These are phyloP conservation scores for Crithidia expoeki DNA, from an alignment of 208 protist genomes.

Conservation along the genomic window DNA sequence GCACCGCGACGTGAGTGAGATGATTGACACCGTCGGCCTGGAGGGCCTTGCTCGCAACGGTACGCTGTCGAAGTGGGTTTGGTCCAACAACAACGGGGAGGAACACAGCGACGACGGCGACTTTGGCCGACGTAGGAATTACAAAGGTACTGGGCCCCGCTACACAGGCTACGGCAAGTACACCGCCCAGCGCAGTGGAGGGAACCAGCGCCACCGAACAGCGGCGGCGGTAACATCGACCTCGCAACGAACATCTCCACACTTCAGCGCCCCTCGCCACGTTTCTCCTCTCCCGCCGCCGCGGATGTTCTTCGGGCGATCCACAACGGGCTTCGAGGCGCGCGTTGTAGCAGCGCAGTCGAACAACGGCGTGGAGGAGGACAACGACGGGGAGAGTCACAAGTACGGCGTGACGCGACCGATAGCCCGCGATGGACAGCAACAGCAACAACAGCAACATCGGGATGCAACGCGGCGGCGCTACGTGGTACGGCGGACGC, in stretches of 20 bases:
- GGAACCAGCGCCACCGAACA: neutral
- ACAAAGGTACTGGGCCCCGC: neutral
- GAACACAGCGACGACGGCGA: neutral
- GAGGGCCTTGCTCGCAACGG: slow-evolving; percentile 71
- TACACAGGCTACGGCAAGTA: slow-evolving; percentile 10
- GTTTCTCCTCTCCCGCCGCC: neutral
- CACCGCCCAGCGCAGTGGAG: slow-evolving; percentile 9
- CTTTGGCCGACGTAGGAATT: neutral
- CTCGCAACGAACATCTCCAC: neutral
- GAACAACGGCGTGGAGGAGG: slow-evolving; percentile 16
- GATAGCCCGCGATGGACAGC: neutral
- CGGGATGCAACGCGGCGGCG: slow-evolving; percentile 13
- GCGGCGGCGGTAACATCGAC: neutral
- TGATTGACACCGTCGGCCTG: slow-evolving; percentile 80
- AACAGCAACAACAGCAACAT: too few species aligned
- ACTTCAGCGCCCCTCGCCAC: neutral
- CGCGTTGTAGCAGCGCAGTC: slow-evolving; percentile 24
- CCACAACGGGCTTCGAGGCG: slow-evolving; percentile 29
- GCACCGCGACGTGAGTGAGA: slow-evolving; percentile 78
- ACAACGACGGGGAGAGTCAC: slow-evolving; percentile 7
- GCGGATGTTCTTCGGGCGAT: slow-evolving; percentile 20
- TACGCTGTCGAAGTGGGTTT: slow-evolving; percentile 23
- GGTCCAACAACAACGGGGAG: neutral
- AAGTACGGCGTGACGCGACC: slow-evolving; percentile 5
- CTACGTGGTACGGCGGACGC: slow-evolving; percentile 25